phyloP scores from a whole-genome alignment of 2,329 filamentous ascomycete species.

The Penicillium rolfsii region DNA sequence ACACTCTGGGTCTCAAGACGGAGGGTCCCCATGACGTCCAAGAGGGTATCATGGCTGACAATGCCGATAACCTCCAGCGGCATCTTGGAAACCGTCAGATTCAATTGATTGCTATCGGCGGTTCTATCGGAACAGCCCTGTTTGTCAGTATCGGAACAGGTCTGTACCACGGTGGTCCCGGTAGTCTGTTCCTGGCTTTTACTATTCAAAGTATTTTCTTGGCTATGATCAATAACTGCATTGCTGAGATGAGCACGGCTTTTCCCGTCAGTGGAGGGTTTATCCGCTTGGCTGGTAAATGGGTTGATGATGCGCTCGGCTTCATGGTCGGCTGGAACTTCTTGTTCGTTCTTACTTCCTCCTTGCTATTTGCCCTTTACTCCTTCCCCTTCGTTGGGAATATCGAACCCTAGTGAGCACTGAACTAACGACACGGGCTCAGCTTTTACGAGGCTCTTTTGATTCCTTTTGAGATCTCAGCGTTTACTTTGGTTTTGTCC shows the following conservation, averaged over 20 bases:
- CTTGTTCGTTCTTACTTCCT: constrained; percentile 35
- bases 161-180: constrained; percentile 44
- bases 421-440: constrained; percentile 2
- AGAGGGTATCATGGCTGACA: constrained; percentile 33
- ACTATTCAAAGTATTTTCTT: constrained; percentile 36
- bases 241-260: constrained; percentile 52
- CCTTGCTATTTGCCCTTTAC: background rate
- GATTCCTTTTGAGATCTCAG: constrained; percentile 49
- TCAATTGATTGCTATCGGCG: constrained; percentile 45
- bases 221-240: constrained; percentile 44
- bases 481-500: constrained; percentile 46
- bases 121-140: constrained; percentile 45
- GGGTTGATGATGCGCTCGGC: constrained; percentile 52
- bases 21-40: constrained; percentile 26
- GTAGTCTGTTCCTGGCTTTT: constrained; percentile 44
- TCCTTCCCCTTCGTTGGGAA: background rate
- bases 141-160: constrained; percentile 46
- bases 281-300: constrained; percentile 47
- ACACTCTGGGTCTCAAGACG: constrained; percentile 19
- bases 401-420: background rate
- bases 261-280: constrained; percentile 49
- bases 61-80: constrained; percentile 29
- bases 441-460: constrained; percentile 46
- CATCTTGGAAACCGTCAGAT: constrained; percentile 32
- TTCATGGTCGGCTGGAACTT: constrained; percentile 54